Percentiles rank a stretch among this genome's conserved stretches.
Evolutionary conservation across 768 basidiomycete genomes (phyloP).

Genomic region (Rhizopogon vulgaris): DNA sequence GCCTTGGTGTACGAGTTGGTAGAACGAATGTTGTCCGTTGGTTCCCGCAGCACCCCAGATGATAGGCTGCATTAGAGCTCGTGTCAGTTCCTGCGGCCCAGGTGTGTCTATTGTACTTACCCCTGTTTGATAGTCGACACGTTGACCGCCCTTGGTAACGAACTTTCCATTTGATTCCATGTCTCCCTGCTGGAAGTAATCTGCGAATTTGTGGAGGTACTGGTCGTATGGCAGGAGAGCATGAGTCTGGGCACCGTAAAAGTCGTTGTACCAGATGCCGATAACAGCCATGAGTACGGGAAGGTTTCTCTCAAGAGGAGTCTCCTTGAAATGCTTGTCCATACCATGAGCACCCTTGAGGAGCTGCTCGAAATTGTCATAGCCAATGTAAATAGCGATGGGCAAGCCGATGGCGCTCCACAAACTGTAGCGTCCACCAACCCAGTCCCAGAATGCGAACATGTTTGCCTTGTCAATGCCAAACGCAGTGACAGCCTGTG

Average conservation of each 20-base stretch:
- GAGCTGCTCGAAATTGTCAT: slow-evolving; percentile 87
- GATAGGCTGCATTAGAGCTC: slow-evolving; percentile 60
- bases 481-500: slow-evolving; percentile 86
- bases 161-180: slow-evolving; percentile 99
- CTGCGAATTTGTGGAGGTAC: slow-evolving; percentile 98
- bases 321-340: slow-evolving; percentile 94
- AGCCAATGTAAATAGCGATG: slow-evolving; percentile 90
- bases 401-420: slow-evolving; percentile 98
- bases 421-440: slow-evolving; percentile 95
- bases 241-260: slow-evolving; percentile 94
- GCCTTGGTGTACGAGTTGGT: slow-evolving; percentile 93
- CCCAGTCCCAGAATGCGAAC: slow-evolving; percentile 99
- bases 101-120: slow-evolving; percentile 39
- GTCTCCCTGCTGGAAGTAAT: slow-evolving; percentile 99
- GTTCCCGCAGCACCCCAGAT: slow-evolving; percentile 99
- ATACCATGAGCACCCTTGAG: slow-evolving; percentile 92
- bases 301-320: slow-evolving; percentile 83
- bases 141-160: slow-evolving; percentile 88
- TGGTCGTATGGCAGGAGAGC: slow-evolving; percentile 97
- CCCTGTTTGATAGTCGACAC: slow-evolving; percentile 94
- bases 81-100: neutral
- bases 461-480: slow-evolving; percentile 91
- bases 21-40: slow-evolving; percentile 99
- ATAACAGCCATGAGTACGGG: slow-evolving; percentile 86
- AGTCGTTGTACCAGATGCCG: slow-evolving; percentile 99